Evolutionary conservation across 1,284 basidiomycete species (phyloP).

Genomic region (Sporisorium graminicola): DNA sequence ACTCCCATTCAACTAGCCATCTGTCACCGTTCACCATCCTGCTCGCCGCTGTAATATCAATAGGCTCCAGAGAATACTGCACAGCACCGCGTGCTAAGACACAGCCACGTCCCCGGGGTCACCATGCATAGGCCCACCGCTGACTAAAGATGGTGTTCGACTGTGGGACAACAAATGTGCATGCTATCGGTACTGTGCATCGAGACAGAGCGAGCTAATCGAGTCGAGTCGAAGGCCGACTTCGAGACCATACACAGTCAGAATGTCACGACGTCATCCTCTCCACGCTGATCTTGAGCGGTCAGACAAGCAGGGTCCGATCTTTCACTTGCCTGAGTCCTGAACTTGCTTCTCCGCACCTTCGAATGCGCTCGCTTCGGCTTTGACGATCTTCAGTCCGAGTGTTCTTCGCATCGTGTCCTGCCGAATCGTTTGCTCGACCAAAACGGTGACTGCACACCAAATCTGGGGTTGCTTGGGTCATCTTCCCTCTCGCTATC

Average conservation of each 20-base stretch:
- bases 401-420: not conserved
- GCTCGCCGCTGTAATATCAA: not conserved
- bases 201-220: not conserved
- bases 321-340: not conserved
- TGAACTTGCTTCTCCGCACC: no score
- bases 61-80: not conserved
- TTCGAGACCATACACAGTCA: not conserved
- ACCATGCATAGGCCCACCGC: not conserved
- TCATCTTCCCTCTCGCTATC: not conserved
- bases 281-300: not conserved
- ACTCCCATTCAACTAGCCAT: not conserved
- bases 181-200: not conserved
- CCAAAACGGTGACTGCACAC: not conserved
- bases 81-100: not conserved
- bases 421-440: not conserved
- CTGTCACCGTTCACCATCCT: no score
- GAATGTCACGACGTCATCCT: not conserved
- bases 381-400: constrained; percentile 1
- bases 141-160: not conserved
- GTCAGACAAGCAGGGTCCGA: not conserved
- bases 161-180: not conserved
- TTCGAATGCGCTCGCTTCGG: not conserved
- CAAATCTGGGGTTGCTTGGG: not conserved
- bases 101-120: not conserved
- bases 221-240: not conserved